Evolutionary conservation across 805 yeast genomes (phyloP), one percentile per base, ranked within the genome.

Genomic region (Metschnikowia matae): DNA sequence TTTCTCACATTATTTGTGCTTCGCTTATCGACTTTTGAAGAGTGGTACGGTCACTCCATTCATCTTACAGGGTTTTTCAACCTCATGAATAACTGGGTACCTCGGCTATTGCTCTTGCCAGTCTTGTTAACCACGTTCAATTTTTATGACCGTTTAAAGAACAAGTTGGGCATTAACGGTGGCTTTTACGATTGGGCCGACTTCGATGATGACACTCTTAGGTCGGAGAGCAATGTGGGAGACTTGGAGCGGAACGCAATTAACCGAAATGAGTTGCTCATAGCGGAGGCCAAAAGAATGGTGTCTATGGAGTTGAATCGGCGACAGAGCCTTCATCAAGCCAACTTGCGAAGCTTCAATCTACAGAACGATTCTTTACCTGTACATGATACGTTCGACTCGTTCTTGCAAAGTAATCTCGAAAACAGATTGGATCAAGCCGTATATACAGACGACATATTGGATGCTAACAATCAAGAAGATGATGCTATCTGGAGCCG

Each of bases 61-160:
- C 85, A 87, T 58, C 68, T 88, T 55, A 84, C 91, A 10, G 84
- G 89, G 3, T 70, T 88, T 31, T 91, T 92, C 55, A 80, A 82
- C 49, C 75, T 82, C 56, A 75, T 88, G 66, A 87, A 87, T 64
- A 82, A 82, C 55, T 73, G 87, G 74, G 67, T 87, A n/a, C 96
- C 96, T 1, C 73, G 95, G 55, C 71, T 89, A 18, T 74, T 88
- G 10, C 55, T 89, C 14, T 66, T 89, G n/a, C 96, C 96, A 1
- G 77, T 88, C 6, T 55, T 80, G 1, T 64, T 89, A 40, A 80
- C 91, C 1, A 56, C 73, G 17, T 84, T 88, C 63, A 79, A 84
- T 56, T 69, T 86, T n/a, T 86, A 84, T 65, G 91, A 84, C 51
- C 77, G 72, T 52, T 54, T 86, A 17, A 83, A 81, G 57, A 58